Evolutionary conservation across 441 rosid genomes (phyloP).

Genomic region (Raphanus hybrid): DNA sequence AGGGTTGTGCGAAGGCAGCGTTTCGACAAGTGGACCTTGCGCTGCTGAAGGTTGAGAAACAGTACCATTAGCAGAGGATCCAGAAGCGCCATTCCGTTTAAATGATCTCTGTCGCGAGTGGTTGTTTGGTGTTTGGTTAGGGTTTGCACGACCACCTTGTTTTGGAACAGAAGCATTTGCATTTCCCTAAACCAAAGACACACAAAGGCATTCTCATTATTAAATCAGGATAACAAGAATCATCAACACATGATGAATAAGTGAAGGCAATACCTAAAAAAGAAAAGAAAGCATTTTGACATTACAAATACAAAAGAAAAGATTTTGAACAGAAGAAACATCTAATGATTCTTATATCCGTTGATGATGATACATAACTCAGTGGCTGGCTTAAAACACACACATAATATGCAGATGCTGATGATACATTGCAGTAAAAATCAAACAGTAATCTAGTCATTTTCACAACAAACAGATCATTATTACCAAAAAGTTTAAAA

Average conservation of each 20-base stretch:
- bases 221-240: slow-evolving; percentile 4
- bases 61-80: slow-evolving; percentile 38
- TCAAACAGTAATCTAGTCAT: slow-evolving; percentile 17
- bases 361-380: not conserved
- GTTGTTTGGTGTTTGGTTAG: slow-evolving; percentile 57
- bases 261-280: not conserved
- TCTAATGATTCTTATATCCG: not conserved
- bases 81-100: slow-evolving; percentile 41
- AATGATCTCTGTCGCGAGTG: slow-evolving; percentile 45
- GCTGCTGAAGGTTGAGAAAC: slow-evolving; percentile 37
- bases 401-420: slow-evolving; percentile 6
- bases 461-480: not conserved
- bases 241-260: not conserved
- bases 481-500: not conserved
- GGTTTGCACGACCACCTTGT: slow-evolving; percentile 48
- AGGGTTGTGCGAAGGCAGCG: slow-evolving; percentile 35
- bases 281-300: not conserved
- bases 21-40: slow-evolving; percentile 32
- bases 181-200: slow-evolving; percentile 49
- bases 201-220: slow-evolving; percentile 6
- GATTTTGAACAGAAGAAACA: slow-evolving; percentile 1
- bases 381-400: not conserved
- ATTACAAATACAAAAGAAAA: not conserved
- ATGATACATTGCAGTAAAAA: slow-evolving; percentile 18
- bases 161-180: slow-evolving; percentile 49